phyloP scores from a whole-genome alignment of 139 green algal species.

The Chloropicon primus region DNA sequence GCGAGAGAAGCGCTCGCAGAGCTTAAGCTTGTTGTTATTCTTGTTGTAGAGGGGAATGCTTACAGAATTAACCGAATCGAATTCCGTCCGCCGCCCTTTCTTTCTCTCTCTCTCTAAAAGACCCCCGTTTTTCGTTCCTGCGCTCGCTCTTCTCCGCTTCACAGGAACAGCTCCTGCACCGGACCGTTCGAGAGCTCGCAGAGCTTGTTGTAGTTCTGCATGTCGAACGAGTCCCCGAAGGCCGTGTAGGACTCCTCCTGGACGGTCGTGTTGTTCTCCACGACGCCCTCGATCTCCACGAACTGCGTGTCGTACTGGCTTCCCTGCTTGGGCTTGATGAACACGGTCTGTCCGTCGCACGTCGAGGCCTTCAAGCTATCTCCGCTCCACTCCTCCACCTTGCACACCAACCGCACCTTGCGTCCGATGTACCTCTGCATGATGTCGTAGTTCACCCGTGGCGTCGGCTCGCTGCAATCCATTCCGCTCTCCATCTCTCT shows the following conservation, averaged over 20 bases:
- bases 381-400: slow-evolving; percentile 20
- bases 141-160: not conserved
- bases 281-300: slow-evolving; percentile 44
- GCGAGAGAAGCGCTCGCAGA: too few species aligned
- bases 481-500: slow-evolving; percentile 7
- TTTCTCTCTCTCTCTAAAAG: too few species aligned
- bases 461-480: slow-evolving; percentile 18
- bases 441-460: slow-evolving; percentile 34
- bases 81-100: too few species aligned
- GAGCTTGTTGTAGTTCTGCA: slow-evolving; percentile 51
- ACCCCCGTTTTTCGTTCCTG: not conserved
- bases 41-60: too few species aligned
- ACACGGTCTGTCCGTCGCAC: slow-evolving; percentile 29
- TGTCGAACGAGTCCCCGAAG: slow-evolving; percentile 51
- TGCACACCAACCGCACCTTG: slow-evolving; percentile 34
- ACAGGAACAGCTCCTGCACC: slow-evolving; percentile 30
- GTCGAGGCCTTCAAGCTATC: slow-evolving; percentile 18
- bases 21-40: too few species aligned
- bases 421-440: slow-evolving; percentile 28
- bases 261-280: slow-evolving; percentile 33
- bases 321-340: slow-evolving; percentile 13
- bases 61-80: too few species aligned
- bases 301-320: slow-evolving; percentile 19
- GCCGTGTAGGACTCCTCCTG: slow-evolving; percentile 23
- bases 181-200: slow-evolving; percentile 36